A percentile compares a stretch with the other conserved stretches of the same genome.
Evolutionary conservation across 208 protist species (phyloP).

Genomic region (Trypanosoma vivax): DNA sequence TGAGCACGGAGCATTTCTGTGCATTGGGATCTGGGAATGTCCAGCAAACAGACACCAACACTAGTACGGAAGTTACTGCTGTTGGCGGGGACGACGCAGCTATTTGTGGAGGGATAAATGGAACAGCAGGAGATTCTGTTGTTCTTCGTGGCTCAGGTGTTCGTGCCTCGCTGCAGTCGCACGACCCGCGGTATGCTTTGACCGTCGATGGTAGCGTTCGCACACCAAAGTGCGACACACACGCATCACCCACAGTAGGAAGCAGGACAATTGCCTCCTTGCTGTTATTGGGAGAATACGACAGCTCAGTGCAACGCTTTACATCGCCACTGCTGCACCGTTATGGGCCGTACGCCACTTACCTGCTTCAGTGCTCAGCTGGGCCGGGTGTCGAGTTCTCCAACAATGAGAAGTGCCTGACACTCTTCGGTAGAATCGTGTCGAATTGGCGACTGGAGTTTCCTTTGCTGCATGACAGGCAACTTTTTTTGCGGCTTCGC

Average conservation of each 20-base stretch:
- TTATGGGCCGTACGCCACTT: slow-evolving; percentile 8
- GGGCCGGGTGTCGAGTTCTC: slow-evolving; percentile 33
- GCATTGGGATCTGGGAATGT: slow-evolving; percentile 18
- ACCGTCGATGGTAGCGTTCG: background rate
- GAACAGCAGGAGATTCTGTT: background rate
- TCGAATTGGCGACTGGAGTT: slow-evolving; percentile 35
- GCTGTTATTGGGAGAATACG: slow-evolving; percentile 20
- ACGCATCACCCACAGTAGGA: background rate
- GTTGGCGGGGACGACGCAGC: background rate
- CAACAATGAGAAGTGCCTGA: slow-evolving; percentile 8
- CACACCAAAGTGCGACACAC: background rate
- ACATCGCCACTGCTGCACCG: slow-evolving; percentile 10
- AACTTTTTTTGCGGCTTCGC: slow-evolving; percentile 31
- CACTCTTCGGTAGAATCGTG: slow-evolving; percentile 34
- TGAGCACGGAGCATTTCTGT: slow-evolving; percentile 22
- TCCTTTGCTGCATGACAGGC: slow-evolving; percentile 14
- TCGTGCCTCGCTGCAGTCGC: background rate
- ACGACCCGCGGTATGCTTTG: slow-evolving; percentile 9
- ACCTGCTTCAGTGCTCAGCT: slow-evolving; percentile 22
- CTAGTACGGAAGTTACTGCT: background rate
- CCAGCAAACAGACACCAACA: background rate
- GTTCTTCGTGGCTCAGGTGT: slow-evolving; percentile 1
- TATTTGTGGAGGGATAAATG: background rate
- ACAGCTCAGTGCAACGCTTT: slow-evolving; percentile 35
- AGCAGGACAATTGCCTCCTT: slow-evolving; percentile 24